Percentiles rank a stretch among this genome's conserved stretches.
Evolutionary conservation across 495 filamentous ascomycete genomes (phyloP).

Genomic region (Rhizodiscina lignyota): DNA sequence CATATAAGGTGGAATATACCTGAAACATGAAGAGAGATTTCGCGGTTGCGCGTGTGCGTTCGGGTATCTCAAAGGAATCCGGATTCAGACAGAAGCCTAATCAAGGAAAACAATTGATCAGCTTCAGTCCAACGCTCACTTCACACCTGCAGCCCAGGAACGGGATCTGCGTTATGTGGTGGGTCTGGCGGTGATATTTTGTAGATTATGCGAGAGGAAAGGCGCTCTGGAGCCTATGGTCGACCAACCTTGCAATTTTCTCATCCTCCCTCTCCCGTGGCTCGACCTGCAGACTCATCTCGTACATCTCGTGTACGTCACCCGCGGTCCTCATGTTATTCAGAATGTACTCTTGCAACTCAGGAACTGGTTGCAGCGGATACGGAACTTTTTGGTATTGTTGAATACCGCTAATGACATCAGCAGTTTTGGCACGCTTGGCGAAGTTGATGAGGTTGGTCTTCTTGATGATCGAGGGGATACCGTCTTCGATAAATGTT

Average conservation of each 20-base stretch:
- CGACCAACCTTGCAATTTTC: conserved; percentile 66
- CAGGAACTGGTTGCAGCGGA: conserved; percentile 67
- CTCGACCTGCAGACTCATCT: conserved; percentile 80
- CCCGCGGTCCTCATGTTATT: conserved; percentile 85
- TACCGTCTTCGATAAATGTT: conserved; percentile 97
- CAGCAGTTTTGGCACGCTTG: conserved; percentile 92
- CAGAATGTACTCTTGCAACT: conserved; percentile 93
- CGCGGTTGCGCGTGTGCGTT: no score
- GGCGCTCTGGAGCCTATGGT: no score
- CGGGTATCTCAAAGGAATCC: no score
- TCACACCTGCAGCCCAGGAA: no score
- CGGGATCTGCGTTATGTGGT: no score
- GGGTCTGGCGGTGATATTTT: no score
- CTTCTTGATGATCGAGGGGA: conserved; percentile 85
- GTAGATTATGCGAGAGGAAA: no score
- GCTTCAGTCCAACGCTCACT: no score
- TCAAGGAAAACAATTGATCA: no score
- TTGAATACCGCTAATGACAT: conserved; percentile 95
- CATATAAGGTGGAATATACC: no score
- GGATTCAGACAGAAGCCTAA: no score
- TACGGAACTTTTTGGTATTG: conserved; percentile 97
- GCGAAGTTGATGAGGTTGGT: conserved; percentile 95
- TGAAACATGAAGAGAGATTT: no score
- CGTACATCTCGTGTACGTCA: conserved; percentile 98
- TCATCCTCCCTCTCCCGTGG: conserved; percentile 94